Evolutionary conservation across 352 stramenopile species (phyloP), one percentile per base, ranked within the genome.

Genomic region (Globisporangium nunn): DNA sequence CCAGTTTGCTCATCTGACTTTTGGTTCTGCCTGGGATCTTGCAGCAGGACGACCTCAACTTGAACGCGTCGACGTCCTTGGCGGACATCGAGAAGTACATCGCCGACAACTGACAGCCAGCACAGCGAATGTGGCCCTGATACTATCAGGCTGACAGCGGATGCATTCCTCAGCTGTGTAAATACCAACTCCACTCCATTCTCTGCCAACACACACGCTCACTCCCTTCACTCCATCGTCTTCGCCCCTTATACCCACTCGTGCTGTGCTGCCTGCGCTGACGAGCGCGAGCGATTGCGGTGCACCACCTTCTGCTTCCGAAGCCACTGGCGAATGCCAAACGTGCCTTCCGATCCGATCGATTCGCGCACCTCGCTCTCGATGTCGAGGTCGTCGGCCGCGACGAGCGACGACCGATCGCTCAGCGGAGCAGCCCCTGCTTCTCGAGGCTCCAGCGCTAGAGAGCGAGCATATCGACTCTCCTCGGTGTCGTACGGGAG

Each of bases 281-380:
- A 71, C 29, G 82, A 90, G 11, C 80, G 71, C 2, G 82, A 90
- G 6, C 82, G 79, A 62, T 89, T 81, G 28, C 80, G 75, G 52
- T 90, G 80, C 10, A 92, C 82, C 2, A 93, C 77, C 57, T 90
- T 85, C 50, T 91, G 83, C 67, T 88, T 93, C 23, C 81, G 75
- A 56, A 93, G 79, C 83, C 81, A 91, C 56, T 91, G 81, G 15
- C 83, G 78, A 43, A 91, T 83, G 5, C 81, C 83, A 43, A 91
- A 91, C 0, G 74, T 93, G 8, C 81, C 81, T 40, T 90, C 81
- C 10, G 66, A 67, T 5, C 83, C 83, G 37, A 91, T 88, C 28
- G 80, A 91, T 51, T 82, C 83, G 29, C 80, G 76, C 29, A 91
- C 81, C 71, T 93, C 79, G 57, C 49, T 89, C 60, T 89, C 79